A percentile compares a stretch with the other conserved stretches of the same genome.
Evolutionary conservation across 2,329 filamentous ascomycete genomes (phyloP).

Genomic region (Fusarium papillatum): DNA sequence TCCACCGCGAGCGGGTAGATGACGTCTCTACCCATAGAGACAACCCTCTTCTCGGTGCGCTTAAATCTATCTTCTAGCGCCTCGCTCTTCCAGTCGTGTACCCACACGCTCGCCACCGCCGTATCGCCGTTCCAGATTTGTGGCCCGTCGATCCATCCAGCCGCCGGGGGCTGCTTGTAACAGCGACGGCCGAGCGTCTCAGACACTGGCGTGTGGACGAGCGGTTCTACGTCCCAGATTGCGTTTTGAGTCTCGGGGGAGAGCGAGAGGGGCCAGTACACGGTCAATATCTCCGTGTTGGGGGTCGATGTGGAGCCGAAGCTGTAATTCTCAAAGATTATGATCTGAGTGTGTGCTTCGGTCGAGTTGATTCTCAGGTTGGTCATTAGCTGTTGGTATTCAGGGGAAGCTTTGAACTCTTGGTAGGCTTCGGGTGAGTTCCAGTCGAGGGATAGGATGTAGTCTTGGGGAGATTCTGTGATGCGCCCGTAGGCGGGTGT

Average conservation of each 20-base stretch:
- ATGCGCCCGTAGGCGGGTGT: not conserved
- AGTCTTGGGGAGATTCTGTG: not conserved
- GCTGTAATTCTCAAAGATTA: not conserved
- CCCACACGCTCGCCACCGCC: not conserved
- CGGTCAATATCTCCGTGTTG: not conserved
- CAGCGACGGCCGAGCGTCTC: not conserved
- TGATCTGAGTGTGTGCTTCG: not conserved
- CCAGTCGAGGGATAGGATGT: not conserved
- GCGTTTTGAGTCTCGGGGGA: not conserved
- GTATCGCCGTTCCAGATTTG: not conserved
- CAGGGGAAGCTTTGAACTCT: not conserved
- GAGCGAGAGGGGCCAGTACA: not conserved
- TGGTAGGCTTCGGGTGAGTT: not conserved
- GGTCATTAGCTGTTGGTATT: not conserved
- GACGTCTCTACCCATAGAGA: not conserved
- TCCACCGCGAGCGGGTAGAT: not conserved
- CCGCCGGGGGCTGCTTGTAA: not conserved
- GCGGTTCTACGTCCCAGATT: not conserved
- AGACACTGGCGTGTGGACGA: not conserved
- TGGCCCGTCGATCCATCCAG: not conserved
- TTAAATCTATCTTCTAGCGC: not conserved
- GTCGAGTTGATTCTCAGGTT: not conserved
- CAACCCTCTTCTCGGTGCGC: not conserved
- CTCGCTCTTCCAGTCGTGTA: not conserved
- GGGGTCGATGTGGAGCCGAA: not conserved